These are phyloP conservation scores for Fusarium siculi DNA, from an alignment of 2,329 filamentous ascomycete species.

Conservation along the genomic window DNA sequence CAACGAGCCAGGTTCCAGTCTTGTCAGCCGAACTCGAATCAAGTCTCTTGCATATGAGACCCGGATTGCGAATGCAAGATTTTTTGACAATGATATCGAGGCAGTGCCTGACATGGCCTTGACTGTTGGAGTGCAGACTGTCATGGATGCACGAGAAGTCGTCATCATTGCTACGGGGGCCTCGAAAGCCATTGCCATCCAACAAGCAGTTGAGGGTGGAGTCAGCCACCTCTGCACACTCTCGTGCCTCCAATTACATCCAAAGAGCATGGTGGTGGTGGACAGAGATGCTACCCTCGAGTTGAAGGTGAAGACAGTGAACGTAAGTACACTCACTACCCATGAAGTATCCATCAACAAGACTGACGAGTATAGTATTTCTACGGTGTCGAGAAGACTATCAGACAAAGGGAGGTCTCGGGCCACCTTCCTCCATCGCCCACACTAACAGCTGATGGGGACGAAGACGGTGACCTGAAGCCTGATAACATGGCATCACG, in stretches of 20 bases:
- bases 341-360: fast-evolving
- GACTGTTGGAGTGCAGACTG: constrained; percentile 10
- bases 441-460: neutral
- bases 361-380: neutral
- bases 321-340: neutral
- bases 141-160: constrained; percentile 21
- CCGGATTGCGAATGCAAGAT: neutral
- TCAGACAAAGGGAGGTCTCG: neutral
- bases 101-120: constrained; percentile 7
- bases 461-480: constrained; percentile 4
- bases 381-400: constrained; percentile 2
- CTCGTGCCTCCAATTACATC: constrained; percentile 1
- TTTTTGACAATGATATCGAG: constrained; percentile 9
- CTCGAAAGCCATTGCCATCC: neutral
- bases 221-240: constrained; percentile 18
- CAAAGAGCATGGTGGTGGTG: constrained; percentile 9
- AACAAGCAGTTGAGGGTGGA: constrained; percentile 4
- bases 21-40: constrained; percentile 2
- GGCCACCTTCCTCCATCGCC: neutral
- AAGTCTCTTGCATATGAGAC: constrained; percentile 20
- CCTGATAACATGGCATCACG: constrained; percentile 21
- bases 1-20: constrained; percentile 6
- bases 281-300: constrained; percentile 11
- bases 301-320: constrained; percentile 10
- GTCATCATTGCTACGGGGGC: neutral